Percentiles rank a stretch among this genome's conserved stretches.
These are phyloP conservation scores for Calophaca sinica DNA, from an alignment of 306 rosid species.

Conservation along the genomic window DNA sequence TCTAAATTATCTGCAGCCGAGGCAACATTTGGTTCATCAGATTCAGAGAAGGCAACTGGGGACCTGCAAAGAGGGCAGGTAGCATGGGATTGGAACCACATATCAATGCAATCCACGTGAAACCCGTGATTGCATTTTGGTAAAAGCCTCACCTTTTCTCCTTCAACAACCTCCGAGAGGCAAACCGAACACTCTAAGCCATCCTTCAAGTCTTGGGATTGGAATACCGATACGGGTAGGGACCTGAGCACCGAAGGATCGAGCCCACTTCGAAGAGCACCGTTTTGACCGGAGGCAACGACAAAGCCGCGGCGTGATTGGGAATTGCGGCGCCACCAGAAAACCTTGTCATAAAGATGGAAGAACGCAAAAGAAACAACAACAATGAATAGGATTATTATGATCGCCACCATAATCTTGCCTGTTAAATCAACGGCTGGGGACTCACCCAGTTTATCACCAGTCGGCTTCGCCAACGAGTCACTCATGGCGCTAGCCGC, in stretches of 20 bases:
- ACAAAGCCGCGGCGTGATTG: slow-evolving; percentile 58
- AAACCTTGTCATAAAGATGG: slow-evolving; percentile 78
- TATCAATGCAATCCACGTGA: slow-evolving; percentile 89
- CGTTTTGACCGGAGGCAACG: slow-evolving; percentile 54
- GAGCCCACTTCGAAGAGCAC: slow-evolving; percentile 57
- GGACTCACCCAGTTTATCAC: slow-evolving; percentile 47
- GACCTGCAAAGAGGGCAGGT: slow-evolving; percentile 90
- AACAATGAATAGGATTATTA: slow-evolving; percentile 66
- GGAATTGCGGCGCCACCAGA: slow-evolving; percentile 56
- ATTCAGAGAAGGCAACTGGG: slow-evolving; percentile 49
- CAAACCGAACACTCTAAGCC: slow-evolving; percentile 95
- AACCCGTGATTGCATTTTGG: slow-evolving; percentile 89
- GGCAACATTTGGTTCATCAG: not conserved
- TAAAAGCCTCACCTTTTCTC: slow-evolving; percentile 75
- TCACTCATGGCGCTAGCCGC: slow-evolving; percentile 45
- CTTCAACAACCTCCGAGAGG: slow-evolving; percentile 72
- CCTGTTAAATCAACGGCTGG: slow-evolving; percentile 65
- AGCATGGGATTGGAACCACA: slow-evolving; percentile 96
- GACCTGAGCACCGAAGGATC: slow-evolving; percentile 69
- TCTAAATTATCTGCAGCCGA: too few species aligned
- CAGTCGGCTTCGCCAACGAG: too few species aligned
- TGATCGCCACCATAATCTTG: slow-evolving; percentile 68
- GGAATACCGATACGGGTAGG: slow-evolving; percentile 61
- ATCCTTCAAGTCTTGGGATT: slow-evolving; percentile 70
- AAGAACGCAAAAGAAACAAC: slow-evolving; percentile 63